Evolutionary conservation across 2,329 filamentous ascomycete genomes (phyloP).

Genomic region (Claviceps sorghi): DNA sequence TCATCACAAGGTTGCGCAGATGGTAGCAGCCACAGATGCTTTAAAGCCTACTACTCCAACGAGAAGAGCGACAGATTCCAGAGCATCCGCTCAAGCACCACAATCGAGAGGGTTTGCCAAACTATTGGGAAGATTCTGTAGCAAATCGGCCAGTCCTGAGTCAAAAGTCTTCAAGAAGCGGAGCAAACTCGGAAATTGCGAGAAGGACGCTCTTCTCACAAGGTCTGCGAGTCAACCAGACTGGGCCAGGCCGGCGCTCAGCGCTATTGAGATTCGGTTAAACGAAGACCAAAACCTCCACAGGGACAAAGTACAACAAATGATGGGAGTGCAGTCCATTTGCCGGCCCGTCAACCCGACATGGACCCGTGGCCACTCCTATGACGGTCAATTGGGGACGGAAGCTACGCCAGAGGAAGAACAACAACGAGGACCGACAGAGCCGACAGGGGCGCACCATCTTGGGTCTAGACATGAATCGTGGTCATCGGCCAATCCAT

Average conservation of each 20-base stretch:
- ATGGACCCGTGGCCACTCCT: neutral
- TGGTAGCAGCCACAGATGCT: constrained; percentile 22
- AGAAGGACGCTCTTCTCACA: neutral
- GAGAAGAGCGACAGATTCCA: constrained; percentile 5
- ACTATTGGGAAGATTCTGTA: constrained; percentile 19
- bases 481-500: constrained; percentile 10
- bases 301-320: constrained; percentile 19
- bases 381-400: neutral
- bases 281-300: constrained; percentile 22
- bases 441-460: neutral
- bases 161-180: constrained; percentile 1
- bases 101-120: constrained; percentile 20
- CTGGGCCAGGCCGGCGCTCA: constrained; percentile 12
- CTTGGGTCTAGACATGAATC: neutral
- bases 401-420: neutral
- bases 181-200: neutral
- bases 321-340: neutral
- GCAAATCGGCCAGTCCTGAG: constrained; percentile 13
- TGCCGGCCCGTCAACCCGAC: neutral
- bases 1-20: constrained; percentile 20
- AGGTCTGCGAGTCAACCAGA: neutral
- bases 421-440: too few relatives aligned
- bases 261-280: constrained; percentile 17
- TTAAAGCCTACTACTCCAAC: constrained; percentile 17
- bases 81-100: constrained; percentile 16